Evolutionary conservation across 2,329 filamentous ascomycete genomes (phyloP).

Genomic region (Coniochaeta hoffmannii): DNA sequence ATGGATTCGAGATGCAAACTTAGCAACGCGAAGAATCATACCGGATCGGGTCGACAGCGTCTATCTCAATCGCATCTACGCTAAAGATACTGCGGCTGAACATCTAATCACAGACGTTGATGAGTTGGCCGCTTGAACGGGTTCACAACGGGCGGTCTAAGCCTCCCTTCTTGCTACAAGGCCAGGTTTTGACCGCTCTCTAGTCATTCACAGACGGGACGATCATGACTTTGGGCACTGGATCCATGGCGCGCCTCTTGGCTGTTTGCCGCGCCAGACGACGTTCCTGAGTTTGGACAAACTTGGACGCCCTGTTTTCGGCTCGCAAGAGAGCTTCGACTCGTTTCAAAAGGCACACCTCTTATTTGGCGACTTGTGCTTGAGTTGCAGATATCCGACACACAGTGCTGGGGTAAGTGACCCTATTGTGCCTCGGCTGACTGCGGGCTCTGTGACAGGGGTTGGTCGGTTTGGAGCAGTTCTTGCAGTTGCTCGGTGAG

Average conservation of each 20-base stretch:
- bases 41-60: not conserved
- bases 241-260: not conserved
- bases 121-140: not conserved
- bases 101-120: not conserved
- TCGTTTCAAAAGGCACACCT: not conserved
- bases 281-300: not conserved
- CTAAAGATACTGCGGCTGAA: conserved; percentile 3
- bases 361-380: not conserved
- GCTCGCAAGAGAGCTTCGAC: not conserved
- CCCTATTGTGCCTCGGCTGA: not conserved
- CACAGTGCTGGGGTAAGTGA: not conserved
- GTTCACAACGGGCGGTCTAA: not conserved
- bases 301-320: not conserved
- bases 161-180: not conserved
- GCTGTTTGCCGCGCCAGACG: not conserved
- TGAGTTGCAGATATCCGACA: not conserved
- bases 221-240: not conserved
- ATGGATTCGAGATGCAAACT: not conserved
- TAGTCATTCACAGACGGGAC: not conserved
- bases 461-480: not conserved
- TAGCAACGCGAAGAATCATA: not conserved
- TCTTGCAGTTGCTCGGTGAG: not conserved
- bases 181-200: not conserved
- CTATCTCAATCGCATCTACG: not conserved
- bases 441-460: not conserved